These are phyloP conservation scores for Chrysanthemum lavandulifolium DNA, from an alignment of 129 eudicot species.

Conservation along the genomic window DNA sequence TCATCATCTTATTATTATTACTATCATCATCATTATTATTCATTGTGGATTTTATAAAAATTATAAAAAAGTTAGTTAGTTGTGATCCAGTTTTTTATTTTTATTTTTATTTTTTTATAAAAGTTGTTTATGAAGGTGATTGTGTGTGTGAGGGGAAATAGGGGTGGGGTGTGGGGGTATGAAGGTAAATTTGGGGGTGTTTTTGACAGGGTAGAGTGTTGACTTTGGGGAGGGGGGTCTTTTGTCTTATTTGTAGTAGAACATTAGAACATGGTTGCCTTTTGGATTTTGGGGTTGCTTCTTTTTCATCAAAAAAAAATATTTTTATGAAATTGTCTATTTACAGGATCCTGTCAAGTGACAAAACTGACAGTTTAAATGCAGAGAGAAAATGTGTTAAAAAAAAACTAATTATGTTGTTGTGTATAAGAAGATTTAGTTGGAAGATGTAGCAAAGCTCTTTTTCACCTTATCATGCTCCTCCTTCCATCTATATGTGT, in stretches of 20 bases:
- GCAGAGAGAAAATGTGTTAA: too few species aligned
- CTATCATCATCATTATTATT: conserved; percentile 6
- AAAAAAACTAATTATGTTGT: too few species aligned
- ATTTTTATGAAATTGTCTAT: too few species aligned
- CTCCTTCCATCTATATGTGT: too few species aligned
- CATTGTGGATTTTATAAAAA: conserved; percentile 37
- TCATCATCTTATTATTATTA: too few species aligned
- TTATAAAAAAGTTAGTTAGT: too few species aligned
- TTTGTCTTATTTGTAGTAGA: conserved; percentile 36
- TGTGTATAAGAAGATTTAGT: too few species aligned
- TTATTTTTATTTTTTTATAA: neutral
- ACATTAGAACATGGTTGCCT: conserved; percentile 8
- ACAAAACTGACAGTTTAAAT: too few species aligned
- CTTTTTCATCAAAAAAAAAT: neutral
- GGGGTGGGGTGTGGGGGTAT: conserved; percentile 25
- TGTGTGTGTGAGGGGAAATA: conserved; percentile 24
- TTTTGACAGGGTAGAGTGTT: conserved; percentile 22
- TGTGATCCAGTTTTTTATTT: conserved; percentile 28
- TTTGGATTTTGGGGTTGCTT: conserved; percentile 10
- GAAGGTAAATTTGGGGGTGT: conserved; percentile 11
- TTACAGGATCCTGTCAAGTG: too few species aligned
- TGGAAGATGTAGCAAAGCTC: too few species aligned
- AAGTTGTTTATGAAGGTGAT: neutral
- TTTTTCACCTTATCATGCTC: too few species aligned
- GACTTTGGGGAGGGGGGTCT: conserved; percentile 21